phyloP scores from a whole-genome alignment of 768 basidiomycete species.

The Tylopilus balloui region DNA sequence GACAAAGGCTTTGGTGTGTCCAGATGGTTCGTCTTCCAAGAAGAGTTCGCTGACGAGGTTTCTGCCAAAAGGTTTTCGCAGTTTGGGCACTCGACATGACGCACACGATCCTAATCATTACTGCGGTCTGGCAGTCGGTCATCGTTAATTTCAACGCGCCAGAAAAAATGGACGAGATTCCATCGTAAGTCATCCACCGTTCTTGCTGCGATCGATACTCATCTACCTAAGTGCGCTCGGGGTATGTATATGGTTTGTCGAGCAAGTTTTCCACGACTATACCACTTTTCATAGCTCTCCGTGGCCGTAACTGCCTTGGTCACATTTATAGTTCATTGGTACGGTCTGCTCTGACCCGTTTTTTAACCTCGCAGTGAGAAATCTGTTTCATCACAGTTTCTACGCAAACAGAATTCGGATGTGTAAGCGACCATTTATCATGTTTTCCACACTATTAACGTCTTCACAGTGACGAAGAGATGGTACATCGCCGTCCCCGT shows the following conservation, averaged over 20 bases:
- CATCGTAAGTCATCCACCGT: constrained; percentile 15
- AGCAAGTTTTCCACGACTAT: not conserved
- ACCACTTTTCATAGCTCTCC: constrained; percentile 20
- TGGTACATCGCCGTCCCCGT: constrained; percentile 32
- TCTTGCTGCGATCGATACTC: not conserved
- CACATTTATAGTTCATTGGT: constrained; percentile 35
- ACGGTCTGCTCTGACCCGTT: not conserved
- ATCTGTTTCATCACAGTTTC: constrained; percentile 14
- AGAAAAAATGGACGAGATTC: constrained; percentile 26
- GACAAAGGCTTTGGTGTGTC: constrained; percentile 29
- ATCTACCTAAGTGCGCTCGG: constrained; percentile 23
- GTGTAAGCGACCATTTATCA: constrained; percentile 15
- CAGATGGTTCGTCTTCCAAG: not conserved
- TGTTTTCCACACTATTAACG: constrained; percentile 1
- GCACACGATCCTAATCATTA: constrained; percentile 28
- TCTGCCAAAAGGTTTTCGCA: constrained; percentile 18
- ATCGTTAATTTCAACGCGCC: constrained; percentile 26
- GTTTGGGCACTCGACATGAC: constrained; percentile 29
- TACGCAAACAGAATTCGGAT: constrained; percentile 34
- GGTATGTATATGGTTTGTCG: constrained; percentile 8
- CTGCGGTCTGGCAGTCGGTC: constrained; percentile 25
- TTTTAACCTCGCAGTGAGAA: not conserved
- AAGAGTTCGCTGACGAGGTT: not conserved
- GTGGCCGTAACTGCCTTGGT: constrained; percentile 29
- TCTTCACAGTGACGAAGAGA: constrained; percentile 26